Percentiles rank a stretch among this genome's conserved stretches.
phyloP scores from a whole-genome alignment of 75 land plant genomes.

The Pseudotsuga menziesii region DNA sequence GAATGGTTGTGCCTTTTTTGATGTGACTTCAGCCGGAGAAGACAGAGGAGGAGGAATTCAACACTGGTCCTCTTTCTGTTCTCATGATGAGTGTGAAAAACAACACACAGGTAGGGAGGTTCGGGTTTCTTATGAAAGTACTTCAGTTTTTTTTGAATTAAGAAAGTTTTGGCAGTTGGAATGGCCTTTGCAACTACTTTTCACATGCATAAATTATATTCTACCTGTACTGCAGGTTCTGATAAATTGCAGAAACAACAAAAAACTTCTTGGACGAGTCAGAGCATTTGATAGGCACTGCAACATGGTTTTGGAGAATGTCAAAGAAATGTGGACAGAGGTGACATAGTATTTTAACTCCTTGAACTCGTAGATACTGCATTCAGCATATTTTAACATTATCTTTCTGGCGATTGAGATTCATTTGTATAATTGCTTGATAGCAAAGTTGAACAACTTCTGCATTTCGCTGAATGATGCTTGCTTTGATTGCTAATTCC shows the following conservation, averaged over 20 bases:
- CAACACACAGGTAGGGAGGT: constrained; percentile 79
- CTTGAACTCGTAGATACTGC: background rate
- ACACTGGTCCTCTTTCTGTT: constrained; percentile 91
- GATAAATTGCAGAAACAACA: constrained; percentile 93
- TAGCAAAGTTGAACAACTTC: background rate
- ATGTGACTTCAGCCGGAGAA: constrained; percentile 17
- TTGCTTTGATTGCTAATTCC: background rate
- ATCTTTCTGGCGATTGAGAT: background rate
- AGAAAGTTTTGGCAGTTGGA: background rate
- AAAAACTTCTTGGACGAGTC: constrained; percentile 87
- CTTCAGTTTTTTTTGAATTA: background rate
- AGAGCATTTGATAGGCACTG: constrained; percentile 98
- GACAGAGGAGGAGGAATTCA: constrained; percentile 88
- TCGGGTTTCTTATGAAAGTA: background rate
- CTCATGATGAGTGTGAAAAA: constrained; percentile 94
- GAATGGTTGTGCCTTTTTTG: background rate
- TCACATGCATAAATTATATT: constrained; percentile 3
- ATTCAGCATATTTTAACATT: background rate
- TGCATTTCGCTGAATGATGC: background rate
- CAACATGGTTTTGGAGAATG: constrained; percentile 99
- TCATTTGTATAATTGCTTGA: background rate
- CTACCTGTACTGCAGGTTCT: constrained; percentile 50
- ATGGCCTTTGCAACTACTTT: background rate
- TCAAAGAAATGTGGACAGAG: constrained; percentile 99
- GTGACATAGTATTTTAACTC: constrained; percentile 16